These are phyloP conservation scores for Globisporangium spinosum DNA, from an alignment of 352 stramenopile species.

Conservation along the genomic window DNA sequence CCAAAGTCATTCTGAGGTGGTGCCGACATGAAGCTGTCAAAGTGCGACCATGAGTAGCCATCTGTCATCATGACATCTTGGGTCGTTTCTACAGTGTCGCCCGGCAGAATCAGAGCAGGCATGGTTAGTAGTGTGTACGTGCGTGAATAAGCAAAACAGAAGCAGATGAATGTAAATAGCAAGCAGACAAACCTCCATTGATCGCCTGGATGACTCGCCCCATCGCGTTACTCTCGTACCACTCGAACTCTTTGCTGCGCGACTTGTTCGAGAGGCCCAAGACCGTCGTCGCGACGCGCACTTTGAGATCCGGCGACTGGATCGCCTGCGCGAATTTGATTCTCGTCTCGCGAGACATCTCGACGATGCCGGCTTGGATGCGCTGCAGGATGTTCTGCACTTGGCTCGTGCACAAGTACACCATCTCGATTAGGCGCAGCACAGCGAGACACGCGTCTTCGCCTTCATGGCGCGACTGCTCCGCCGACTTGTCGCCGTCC, in stretches of 20 bases:
- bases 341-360: conserved; percentile 48
- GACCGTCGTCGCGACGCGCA: conserved; percentile 54
- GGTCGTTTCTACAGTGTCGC: conserved; percentile 20
- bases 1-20: conserved; percentile 42
- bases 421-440: conserved; percentile 75
- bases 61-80: conserved; percentile 54
- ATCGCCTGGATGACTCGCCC: conserved; percentile 54
- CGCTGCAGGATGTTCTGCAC: conserved; percentile 69
- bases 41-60: conserved; percentile 80
- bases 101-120: not conserved
- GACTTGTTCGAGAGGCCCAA: conserved; percentile 75
- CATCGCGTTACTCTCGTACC: conserved; percentile 76
- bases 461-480: conserved; percentile 40
- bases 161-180: conserved; percentile 6
- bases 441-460: conserved; percentile 59
- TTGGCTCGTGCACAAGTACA: conserved; percentile 72
- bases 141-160: not conserved
- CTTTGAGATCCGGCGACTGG: conserved; percentile 56
- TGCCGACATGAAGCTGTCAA: conserved; percentile 57
- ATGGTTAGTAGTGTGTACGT: conserved; percentile 2
- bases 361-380: conserved; percentile 52
- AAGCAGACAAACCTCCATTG: conserved; percentile 37
- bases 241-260: conserved; percentile 72
- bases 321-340: conserved; percentile 60
- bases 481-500: conserved; percentile 18